Base-by-base conservation (phyloP, 139 green algal species). In the Mesostigma viride region DNA sequence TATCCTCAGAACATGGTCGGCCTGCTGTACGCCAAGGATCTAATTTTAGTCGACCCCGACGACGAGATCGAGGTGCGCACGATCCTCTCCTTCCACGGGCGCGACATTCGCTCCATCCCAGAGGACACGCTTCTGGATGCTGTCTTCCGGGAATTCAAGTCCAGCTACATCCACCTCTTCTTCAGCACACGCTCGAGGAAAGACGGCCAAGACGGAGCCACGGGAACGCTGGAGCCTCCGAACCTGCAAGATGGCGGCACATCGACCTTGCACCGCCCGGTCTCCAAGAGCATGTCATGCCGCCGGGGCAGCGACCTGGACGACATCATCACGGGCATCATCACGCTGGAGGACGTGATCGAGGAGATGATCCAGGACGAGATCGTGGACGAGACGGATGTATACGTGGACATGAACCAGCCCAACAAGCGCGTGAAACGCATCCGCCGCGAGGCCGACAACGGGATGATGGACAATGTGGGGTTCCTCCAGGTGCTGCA, bases 21-120 rank as follows among this genome's bases (percentile, higher is more conserved):
- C 31, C 72, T 90, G 20, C 65, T 90, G 26, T 87, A 80, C 64
- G 72, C 67, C 1, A 90, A 90, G 68, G 85, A 90, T 64, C 76
- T 90, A 30, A 84, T 90, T 58, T 70, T 90, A 31, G 75, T 90
- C 14, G 82, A 90, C 60, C 80, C 82, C 1, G 78, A 86, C 27
- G 84, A 90, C 67, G 74, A 85, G 67, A 75, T 87, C 5, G 82
- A 90, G 62, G 40, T 90, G 2, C 28, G 66, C 26, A 73, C 84
- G 3, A 70, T 90, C 14, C 44, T 87, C 3, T 73, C 76, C 0
- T 86, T 89, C 69, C 78, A 81, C 58, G 68, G 72, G 68, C 6
- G 36, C 58, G 11, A 76, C 32, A 64, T 79, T 24, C 31, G 59
- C 2, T 67, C 64, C 30, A 61, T 90, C 1, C 30, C n/a, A 6